Conservation (phyloP, 306 rosid species). For the Lathyrus sativus region DNA sequence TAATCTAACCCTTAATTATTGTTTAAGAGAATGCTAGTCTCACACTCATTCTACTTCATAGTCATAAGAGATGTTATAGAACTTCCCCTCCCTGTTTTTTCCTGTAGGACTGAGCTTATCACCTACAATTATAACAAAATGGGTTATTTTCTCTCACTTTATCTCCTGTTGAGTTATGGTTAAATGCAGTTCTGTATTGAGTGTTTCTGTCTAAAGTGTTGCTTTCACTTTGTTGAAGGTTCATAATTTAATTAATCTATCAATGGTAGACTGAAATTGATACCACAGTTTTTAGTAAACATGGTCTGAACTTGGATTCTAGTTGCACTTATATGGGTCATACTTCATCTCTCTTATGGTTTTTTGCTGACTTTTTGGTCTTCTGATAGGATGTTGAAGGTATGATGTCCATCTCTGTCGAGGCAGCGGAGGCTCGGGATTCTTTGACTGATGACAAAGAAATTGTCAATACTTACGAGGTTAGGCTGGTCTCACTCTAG, state of each 20-base stretch:
- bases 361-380: constrained; percentile 47
- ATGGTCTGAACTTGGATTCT: constrained; percentile 18
- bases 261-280: constrained; percentile 27
- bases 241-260: constrained; percentile 30
- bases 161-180: constrained; percentile 27
- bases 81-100: constrained; percentile 27
- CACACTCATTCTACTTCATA: constrained; percentile 25
- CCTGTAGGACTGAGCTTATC: constrained; percentile 17
- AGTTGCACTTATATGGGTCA: constrained; percentile 19
- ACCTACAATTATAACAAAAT: constrained; percentile 14
- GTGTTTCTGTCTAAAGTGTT: constrained; percentile 20
- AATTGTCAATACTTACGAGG: constrained; percentile 88
- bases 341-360: constrained; percentile 30
- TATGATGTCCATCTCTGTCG: constrained; percentile 98
- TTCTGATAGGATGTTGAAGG: constrained; percentile 92
- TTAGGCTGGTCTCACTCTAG: constrained; percentile 37
- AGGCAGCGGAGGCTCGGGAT: constrained; percentile 92
- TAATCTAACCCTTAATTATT: not conserved
- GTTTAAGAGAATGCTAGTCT: constrained; percentile 9
- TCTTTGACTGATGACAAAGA: constrained; percentile 90
- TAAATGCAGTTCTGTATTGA: constrained; percentile 19
- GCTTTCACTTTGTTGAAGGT: constrained; percentile 29
- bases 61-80: constrained; percentile 27
- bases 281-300: constrained; percentile 26
- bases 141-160: constrained; percentile 14